Evolutionary conservation across 2,329 filamentous ascomycete genomes (phyloP).

Genomic region (Arthrocladium fulminans): DNA sequence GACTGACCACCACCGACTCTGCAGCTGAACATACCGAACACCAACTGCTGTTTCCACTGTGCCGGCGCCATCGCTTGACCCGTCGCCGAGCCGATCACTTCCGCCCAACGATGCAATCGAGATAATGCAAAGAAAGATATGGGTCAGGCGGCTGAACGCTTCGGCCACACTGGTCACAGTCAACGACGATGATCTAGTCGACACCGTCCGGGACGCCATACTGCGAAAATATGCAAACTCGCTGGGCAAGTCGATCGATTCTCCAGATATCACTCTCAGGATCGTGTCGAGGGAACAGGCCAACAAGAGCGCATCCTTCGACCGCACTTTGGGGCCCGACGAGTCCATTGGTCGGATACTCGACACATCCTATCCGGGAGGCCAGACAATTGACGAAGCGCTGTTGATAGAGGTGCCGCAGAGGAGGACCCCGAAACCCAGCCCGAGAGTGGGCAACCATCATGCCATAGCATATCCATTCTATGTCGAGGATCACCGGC

Average conservation of each 20-base stretch:
- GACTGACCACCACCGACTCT: not conserved
- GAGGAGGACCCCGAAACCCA: constrained; percentile 68
- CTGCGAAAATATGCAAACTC: constrained; percentile 91
- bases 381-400: constrained; percentile 81
- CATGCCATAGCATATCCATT: constrained; percentile 44
- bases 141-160: constrained; percentile 79
- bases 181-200: constrained; percentile 79
- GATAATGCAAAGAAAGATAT: constrained; percentile 61
- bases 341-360: constrained; percentile 71
- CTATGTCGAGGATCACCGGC: constrained; percentile 50
- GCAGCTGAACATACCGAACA: not conserved
- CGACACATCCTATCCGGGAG: constrained; percentile 75
- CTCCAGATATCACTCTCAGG: constrained; percentile 76
- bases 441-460: constrained; percentile 51
- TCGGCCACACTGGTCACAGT: constrained; percentile 83
- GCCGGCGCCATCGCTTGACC: constrained; percentile 15
- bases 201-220: constrained; percentile 88
- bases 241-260: constrained; percentile 76
- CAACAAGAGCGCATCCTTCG: constrained; percentile 39
- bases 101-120: constrained; percentile 20
- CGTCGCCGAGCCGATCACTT: constrained; percentile 13
- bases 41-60: constrained; percentile 2
- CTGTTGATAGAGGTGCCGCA: constrained; percentile 79
- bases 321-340: constrained; percentile 72
- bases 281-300: constrained; percentile 59